Conservation (phyloP, 176 grass and related monocot genomes). For the Oryza australiensis region DNA sequence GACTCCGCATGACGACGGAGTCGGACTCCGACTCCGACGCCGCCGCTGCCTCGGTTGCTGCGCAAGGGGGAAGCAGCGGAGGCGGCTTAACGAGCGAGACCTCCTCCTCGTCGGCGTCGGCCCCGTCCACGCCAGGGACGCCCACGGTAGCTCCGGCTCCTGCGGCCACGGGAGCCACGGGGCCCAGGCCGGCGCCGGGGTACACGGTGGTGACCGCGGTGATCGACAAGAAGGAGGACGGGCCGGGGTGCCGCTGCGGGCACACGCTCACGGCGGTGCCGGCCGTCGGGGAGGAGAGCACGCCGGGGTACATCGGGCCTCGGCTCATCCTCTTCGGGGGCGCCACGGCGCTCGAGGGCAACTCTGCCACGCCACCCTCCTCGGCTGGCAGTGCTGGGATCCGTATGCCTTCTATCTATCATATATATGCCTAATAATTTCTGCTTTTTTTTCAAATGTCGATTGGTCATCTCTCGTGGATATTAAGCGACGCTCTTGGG, state of each 20-base stretch:
- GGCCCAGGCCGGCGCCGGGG: slow-evolving; percentile 68
- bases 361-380: slow-evolving; percentile 78
- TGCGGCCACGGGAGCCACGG: slow-evolving; percentile 30
- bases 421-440: slow-evolving; percentile 8
- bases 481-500: background rate
- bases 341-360: slow-evolving; percentile 90
- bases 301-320: slow-evolving; percentile 70
- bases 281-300: slow-evolving; percentile 82
- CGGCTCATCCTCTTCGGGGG: slow-evolving; percentile 89
- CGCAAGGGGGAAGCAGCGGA: too few species aligned
- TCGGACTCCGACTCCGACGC: slow-evolving; percentile 74
- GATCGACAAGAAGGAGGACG: slow-evolving; percentile 95
- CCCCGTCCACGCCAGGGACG: slow-evolving; percentile 40
- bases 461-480: background rate
- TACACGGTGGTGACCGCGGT: slow-evolving; percentile 80
- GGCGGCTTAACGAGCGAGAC: slow-evolving; percentile 43
- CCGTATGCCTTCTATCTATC: slow-evolving; percentile 58
- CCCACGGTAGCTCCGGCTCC: slow-evolving; percentile 3
- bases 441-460: slow-evolving; percentile 5
- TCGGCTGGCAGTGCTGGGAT: slow-evolving; percentile 87
- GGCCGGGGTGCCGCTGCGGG: slow-evolving; percentile 82
- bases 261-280: slow-evolving; percentile 90
- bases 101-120: slow-evolving; percentile 27
- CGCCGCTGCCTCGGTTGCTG: slow-evolving; percentile 8
- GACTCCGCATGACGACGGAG: slow-evolving; percentile 75